These are phyloP conservation scores for Talaromyces sp. DNA, from an alignment of 2,329 filamentous ascomycete genomes.

Conservation along the genomic window DNA sequence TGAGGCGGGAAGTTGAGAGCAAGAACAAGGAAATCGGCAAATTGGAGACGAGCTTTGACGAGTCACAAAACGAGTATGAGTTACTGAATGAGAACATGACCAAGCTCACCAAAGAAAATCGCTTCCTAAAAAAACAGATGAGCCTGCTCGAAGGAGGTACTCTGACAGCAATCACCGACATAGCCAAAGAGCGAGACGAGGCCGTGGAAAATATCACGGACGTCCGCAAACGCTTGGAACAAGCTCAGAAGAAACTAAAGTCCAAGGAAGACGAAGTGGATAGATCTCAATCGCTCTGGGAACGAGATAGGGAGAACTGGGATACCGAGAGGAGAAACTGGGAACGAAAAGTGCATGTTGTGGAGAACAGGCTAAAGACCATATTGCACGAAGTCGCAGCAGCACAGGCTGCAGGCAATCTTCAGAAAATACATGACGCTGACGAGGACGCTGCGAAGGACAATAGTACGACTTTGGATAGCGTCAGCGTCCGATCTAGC, in stretches of 20 bases:
- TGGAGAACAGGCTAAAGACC: constrained; percentile 77
- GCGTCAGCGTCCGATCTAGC: constrained; percentile 69
- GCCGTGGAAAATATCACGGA: constrained; percentile 71
- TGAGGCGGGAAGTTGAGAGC: constrained; percentile 85
- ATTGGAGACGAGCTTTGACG: constrained; percentile 71
- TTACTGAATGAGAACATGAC: constrained; percentile 60
- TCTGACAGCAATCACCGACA: constrained; percentile 76
- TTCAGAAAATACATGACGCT: constrained; percentile 46
- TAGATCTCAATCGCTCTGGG: constrained; percentile 75
- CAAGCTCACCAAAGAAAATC: constrained; percentile 68
- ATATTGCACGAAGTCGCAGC: constrained; percentile 76
- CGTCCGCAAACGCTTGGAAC: constrained; percentile 71
- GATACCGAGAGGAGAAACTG: constrained; percentile 75
- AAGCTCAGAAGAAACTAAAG: constrained; percentile 71
- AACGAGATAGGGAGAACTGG: constrained; percentile 79
- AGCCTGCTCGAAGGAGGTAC: constrained; percentile 84
- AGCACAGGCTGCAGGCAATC: constrained; percentile 34
- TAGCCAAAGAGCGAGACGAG: constrained; percentile 81
- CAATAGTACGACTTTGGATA: constrained; percentile 62
- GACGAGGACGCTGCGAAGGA: constrained; percentile 48
- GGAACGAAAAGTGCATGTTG: constrained; percentile 84
- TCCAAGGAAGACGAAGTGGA: constrained; percentile 79
- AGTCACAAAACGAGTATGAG: constrained; percentile 71
- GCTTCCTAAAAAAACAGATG: constrained; percentile 79
- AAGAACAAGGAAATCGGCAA: constrained; percentile 83